Percentiles rank a stretch among this genome's conserved stretches.
phyloP scores from a whole-genome alignment of 345 rosid genomes.

The Gossypium sturtianum region DNA sequence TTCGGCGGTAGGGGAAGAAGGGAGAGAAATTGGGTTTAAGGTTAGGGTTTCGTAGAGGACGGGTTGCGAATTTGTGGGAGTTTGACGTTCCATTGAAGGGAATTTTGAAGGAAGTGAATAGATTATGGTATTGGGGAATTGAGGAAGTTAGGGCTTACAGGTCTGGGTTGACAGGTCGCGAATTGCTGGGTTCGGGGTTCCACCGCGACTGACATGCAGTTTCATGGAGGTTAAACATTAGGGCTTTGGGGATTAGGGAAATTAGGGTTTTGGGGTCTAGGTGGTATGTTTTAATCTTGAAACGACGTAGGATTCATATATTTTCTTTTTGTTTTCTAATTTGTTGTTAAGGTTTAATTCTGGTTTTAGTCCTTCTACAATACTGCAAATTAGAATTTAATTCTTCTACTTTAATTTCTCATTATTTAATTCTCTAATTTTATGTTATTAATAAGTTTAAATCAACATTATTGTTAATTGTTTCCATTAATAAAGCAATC shows the following conservation, averaged over 20 bases:
- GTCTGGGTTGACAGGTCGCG: background rate
- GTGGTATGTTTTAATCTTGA: background rate
- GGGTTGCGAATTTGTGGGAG: constrained; percentile 25
- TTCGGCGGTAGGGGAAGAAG: constrained; percentile 17
- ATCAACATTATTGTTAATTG: too few species aligned
- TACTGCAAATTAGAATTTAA: too few species aligned
- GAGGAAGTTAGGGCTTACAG: background rate
- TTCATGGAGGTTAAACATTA: background rate
- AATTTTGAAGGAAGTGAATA: background rate
- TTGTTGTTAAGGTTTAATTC: background rate
- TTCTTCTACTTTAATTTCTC: too few species aligned
- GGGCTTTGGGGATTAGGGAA: background rate
- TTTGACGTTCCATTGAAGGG: constrained; percentile 5
- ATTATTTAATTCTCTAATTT: background rate
- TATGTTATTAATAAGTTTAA: too few species aligned
- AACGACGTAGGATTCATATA: background rate
- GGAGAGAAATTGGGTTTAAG: constrained; percentile 16
- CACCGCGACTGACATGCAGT: constrained; percentile 33
- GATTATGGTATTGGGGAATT: background rate
- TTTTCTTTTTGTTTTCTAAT: background rate
- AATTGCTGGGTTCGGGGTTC: constrained; percentile 5
- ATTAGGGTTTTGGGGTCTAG: background rate
- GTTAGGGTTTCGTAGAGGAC: constrained; percentile 47
- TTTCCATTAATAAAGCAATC: too few species aligned
- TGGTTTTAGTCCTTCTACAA: too few species aligned